Base-by-base conservation (phyloP, 148 eudicot species). In the Chenopodium quinoa region DNA sequence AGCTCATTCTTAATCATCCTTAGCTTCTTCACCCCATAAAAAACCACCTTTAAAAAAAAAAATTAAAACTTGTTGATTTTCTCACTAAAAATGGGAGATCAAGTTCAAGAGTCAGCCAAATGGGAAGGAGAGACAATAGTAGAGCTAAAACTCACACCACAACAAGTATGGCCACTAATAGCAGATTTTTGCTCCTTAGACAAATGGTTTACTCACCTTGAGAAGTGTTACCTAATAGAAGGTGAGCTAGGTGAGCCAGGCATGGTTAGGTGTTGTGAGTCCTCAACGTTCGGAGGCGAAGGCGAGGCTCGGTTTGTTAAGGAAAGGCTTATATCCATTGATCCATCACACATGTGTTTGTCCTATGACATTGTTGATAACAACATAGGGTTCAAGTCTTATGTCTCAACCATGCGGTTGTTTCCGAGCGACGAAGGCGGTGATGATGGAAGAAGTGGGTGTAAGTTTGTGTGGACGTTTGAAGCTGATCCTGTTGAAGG, bases 91-190 rank as follows among this genome's bases (percentile, higher is more conserved):
- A 81, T 78, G 84, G 64, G 44, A 66, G 75, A 80, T 0, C 79
- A 86, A 66, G 75, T 72, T 1, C 79, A 86, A 83, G 66, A 75
- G 27, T 23, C 40, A 34, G 75, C 48, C 9, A 89, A 86, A 75
- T 91, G 94, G 95, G 86, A 90, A 86, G 95, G 95, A 80, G 88
- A 89, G 56, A 82, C 79, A 50, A 87, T 75, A 25, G 86, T 84
- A 75, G 86, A 88, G 31, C 70, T 92, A 16, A 77, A 66, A 71
- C 31, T 78, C 34, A 81, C 75, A 32, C 79, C 90, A 13, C 80
- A 87, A 11, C 84, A 90, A 83, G 85, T 89, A 12, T 92, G 95
- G 93, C 85, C 90, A n/a, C 79, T 91, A 13, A 66, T 91, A 50
- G 84, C 86, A 68, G 91, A 91, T 64, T 91, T 91, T 25, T 85